A percentile compares a stretch with the other conserved stretches of the same genome.
Evolutionary conservation across 2,329 filamentous ascomycete genomes (phyloP).

Genomic region (Beauveria caledonica): DNA sequence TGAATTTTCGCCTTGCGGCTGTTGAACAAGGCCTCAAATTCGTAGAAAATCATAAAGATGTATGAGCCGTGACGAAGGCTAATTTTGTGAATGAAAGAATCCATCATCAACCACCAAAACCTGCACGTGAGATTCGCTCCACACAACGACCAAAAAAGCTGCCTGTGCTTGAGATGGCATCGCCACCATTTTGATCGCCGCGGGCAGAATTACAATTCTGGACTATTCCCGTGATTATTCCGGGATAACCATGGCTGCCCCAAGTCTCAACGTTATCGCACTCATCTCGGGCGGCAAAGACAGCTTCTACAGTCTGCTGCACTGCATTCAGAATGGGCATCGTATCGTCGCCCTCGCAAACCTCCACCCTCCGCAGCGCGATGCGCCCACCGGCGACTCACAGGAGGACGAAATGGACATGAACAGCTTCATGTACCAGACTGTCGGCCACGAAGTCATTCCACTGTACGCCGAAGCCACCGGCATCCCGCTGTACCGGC

Average conservation of each 20-base stretch:
- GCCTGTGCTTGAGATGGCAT: background rate
- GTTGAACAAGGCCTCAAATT: too few relatives aligned
- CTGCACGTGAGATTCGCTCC: slow-evolving; percentile 11
- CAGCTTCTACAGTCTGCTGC: slow-evolving; percentile 86
- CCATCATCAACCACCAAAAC: background rate
- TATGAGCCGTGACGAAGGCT: background rate
- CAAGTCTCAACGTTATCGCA: slow-evolving; percentile 69
- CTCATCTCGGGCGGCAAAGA: slow-evolving; percentile 96
- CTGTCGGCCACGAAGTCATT: slow-evolving; percentile 80
- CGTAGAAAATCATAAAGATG: background rate
- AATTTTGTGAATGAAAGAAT: background rate
- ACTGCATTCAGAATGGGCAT: slow-evolving; percentile 82
- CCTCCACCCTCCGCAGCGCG: slow-evolving; percentile 32
- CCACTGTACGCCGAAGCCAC: slow-evolving; percentile 77
- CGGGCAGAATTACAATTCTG: background rate
- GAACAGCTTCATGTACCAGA: slow-evolving; percentile 99
- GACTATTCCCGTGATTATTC: background rate
- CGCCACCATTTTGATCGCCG: background rate
- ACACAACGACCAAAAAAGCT: background rate
- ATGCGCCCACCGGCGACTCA: slow-evolving; percentile 3
- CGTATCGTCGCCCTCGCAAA: slow-evolving; percentile 83
- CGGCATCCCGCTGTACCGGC: slow-evolving; percentile 74
- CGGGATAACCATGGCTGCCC: slow-evolving; percentile 29
- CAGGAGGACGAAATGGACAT: slow-evolving; percentile 43
- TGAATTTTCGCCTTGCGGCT: background rate